Percentiles rank a stretch among this genome's conserved stretches.
Evolutionary conservation across 148 eudicot species (phyloP).

Genomic region (Suaeda aralocaspica): DNA sequence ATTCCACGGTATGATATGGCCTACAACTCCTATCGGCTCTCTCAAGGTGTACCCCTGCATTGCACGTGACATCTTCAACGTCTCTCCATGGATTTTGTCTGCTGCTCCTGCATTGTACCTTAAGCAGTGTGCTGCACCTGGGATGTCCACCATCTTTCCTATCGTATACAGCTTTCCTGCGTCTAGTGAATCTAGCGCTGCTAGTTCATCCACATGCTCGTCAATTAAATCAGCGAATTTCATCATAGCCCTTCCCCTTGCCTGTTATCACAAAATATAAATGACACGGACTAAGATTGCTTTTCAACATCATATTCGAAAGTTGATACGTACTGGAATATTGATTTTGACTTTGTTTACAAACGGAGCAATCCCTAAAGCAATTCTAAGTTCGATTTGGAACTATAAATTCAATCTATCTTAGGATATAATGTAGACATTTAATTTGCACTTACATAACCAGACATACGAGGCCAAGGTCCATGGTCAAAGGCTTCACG

Average conservation of each 20-base stretch:
- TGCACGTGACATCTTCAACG: conserved; percentile 64
- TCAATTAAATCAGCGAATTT: conserved; percentile 30
- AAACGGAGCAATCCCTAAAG: no score
- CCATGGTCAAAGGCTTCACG: conserved; percentile 87
- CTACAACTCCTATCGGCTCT: conserved; percentile 84
- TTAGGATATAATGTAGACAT: no score
- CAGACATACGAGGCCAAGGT: conserved; percentile 86
- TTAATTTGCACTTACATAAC: conserved; percentile 39
- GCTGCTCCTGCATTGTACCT: conserved; percentile 87
- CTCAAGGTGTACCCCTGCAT: conserved; percentile 75
- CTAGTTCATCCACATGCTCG: conserved; percentile 27
- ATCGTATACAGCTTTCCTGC: conserved; percentile 55
- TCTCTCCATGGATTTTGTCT: conserved; percentile 81
- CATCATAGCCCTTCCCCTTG: conserved; percentile 30
- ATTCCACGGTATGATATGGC: conserved; percentile 87
- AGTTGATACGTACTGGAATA: no score
- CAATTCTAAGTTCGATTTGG: no score
- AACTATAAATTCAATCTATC: no score
- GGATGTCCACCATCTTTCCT: conserved; percentile 52
- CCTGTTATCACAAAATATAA: conserved; percentile 15
- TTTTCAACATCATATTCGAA: no score
- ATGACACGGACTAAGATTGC: no score
- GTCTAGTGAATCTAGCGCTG: conserved; percentile 36
- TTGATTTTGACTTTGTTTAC: no score
- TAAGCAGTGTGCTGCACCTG: conserved; percentile 33